Base-by-base conservation (phyloP, 1,284 basidiomycete species). In the Tylopilus orsonianus region DNA sequence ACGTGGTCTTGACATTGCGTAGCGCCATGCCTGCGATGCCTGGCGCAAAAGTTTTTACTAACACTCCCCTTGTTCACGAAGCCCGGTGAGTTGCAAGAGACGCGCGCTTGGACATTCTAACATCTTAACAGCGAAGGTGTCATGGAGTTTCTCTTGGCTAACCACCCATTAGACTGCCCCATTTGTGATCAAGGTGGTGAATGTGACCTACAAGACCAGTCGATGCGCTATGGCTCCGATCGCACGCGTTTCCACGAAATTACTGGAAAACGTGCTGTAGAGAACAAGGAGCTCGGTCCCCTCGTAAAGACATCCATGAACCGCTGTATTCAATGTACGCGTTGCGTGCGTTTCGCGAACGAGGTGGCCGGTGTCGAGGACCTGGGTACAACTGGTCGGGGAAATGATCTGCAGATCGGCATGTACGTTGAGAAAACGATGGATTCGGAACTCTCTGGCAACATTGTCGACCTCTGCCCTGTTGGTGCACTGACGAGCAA, bases 301-400 rank as follows among this genome's bases (percentile, higher is more conserved):
- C 81, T 99, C 41, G 93, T 99, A 69, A 99, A 99, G 78, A 98
- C 97, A 4, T 93, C 90, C 53, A 99, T 99, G 96, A 99, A 95
- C 71, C 85, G 96, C 50, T 99, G 97, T 76, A 99, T 99, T 61
- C 97, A 99, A 72, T 99, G 96, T 76, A 99, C 96, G 12, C 93
- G 97, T 57, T 99, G 97, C 69, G 93, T 99, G 32, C 90, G 97
- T 53, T 99, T 98, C 68, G 95, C 95, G 44, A 99, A 99, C 73
- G 96, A 99, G 68, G 93, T 99, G 43, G 97, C 97, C 3, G 97
- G 97, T 57, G 94, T 98, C 8, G 93, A 98, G 73, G 96, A 99
- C 61, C 78, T 99, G 36, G 97, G 97, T 46, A 96, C 95, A 5
- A 94, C 93, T 8, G 97, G 97, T 18, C 90, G 96, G 60, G 97